These are phyloP conservation scores for Ploettnerulaceae sp. DNA, from an alignment of 2,329 filamentous ascomycete genomes.

Conservation along the genomic window DNA sequence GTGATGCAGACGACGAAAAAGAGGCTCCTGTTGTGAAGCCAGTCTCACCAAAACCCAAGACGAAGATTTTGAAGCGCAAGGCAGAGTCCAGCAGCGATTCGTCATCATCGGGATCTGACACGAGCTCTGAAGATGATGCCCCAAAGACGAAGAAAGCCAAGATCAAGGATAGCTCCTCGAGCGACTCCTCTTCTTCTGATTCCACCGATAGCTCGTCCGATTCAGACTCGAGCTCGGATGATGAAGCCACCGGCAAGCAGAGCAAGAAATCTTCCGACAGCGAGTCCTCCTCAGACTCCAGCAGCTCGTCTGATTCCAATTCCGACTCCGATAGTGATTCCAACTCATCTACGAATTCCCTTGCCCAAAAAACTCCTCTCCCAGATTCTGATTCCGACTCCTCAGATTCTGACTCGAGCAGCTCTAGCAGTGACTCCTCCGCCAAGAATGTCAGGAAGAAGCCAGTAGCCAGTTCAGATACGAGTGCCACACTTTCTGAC, in stretches of 20 bases:
- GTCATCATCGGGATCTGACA: constrained; percentile 37
- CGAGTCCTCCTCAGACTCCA: constrained; percentile 15
- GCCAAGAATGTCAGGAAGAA: constrained; percentile 44
- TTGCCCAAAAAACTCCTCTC: constrained; percentile 29
- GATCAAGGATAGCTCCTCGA: constrained; percentile 29
- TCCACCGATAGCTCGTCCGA: constrained; percentile 36
- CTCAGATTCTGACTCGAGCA: constrained; percentile 35
- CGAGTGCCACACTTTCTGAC: constrained; percentile 33
- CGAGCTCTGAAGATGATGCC: constrained; percentile 43
- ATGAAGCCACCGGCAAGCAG: constrained; percentile 9
- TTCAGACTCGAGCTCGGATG: constrained; percentile 34
- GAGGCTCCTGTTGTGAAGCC: constrained; percentile 33
- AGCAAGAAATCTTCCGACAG: constrained; percentile 16
- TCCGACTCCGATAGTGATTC: constrained; percentile 30
- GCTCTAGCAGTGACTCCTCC: constrained; percentile 37
- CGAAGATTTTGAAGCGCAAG: constrained; percentile 51
- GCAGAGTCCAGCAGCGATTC: constrained; percentile 41
- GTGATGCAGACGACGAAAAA: constrained; percentile 47
- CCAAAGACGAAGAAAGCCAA: constrained; percentile 51
- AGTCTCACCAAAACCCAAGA: constrained; percentile 28
- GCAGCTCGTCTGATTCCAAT: constrained; percentile 27
- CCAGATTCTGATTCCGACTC: constrained; percentile 27
- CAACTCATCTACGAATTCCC: constrained; percentile 28
- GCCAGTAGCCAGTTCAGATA: constrained; percentile 25
- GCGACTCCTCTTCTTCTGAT: constrained; percentile 23